Evolutionary conservation across 2,329 filamentous ascomycete species (phyloP).

Genomic region (Chaetothyriales sp.): DNA sequence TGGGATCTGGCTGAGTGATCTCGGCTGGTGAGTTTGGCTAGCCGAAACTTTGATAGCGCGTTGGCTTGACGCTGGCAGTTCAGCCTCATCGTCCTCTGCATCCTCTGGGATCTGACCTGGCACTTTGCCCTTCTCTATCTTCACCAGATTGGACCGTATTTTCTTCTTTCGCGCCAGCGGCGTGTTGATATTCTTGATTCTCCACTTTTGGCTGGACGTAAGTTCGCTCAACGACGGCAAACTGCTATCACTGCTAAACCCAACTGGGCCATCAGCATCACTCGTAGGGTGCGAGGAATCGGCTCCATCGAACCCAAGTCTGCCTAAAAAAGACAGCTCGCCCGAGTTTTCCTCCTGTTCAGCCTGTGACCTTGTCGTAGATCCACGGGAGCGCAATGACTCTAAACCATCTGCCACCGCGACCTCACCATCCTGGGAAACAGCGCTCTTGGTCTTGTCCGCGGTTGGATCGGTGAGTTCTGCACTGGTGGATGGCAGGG

Average conservation of each 20-base stretch:
- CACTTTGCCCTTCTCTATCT: not conserved
- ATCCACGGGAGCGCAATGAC: not conserved
- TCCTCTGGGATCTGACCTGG: not conserved
- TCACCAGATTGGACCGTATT: not conserved
- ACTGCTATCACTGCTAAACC: slow-evolving; percentile 6
- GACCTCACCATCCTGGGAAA: not conserved
- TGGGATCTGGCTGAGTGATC: slow-evolving; percentile 12
- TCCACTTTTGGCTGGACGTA: slow-evolving; percentile 7
- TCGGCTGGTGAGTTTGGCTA: slow-evolving; percentile 5
- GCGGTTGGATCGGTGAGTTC: slow-evolving; percentile 1
- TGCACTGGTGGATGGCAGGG: slow-evolving; percentile 6
- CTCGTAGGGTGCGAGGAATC: slow-evolving; percentile 11
- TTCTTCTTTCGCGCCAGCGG: not conserved
- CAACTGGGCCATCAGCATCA: slow-evolving; percentile 4
- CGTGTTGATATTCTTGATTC: not conserved
- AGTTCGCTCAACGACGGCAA: slow-evolving; percentile 12
- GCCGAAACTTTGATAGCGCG: slow-evolving; percentile 9
- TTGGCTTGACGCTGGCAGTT: slow-evolving; percentile 9
- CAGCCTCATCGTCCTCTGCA: not conserved
- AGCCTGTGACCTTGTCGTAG: not conserved
- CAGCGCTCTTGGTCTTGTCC: not conserved
- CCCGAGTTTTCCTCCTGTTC: not conserved
- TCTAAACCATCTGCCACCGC: not conserved
- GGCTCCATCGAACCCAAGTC: slow-evolving; percentile 11
- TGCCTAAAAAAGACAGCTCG: not conserved